Evolutionary conservation across 108 stramenopile genomes (phyloP), one percentile per base, ranked within the genome.

Genomic region (Cyclotella atomus): DNA sequence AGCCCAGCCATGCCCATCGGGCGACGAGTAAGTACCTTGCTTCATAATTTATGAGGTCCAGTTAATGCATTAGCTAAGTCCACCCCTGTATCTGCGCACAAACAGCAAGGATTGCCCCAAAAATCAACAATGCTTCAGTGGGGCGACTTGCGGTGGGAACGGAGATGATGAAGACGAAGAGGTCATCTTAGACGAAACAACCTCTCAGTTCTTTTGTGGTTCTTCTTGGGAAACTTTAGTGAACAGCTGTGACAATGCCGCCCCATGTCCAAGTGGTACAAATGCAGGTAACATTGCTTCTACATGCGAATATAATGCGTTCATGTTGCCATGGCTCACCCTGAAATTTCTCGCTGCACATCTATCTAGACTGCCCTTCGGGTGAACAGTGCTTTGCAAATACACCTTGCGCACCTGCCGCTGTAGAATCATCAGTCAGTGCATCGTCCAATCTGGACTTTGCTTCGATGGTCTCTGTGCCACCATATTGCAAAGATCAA

Each of bases 181-280:
- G 30, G 52, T 43, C 9, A 29, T 8, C 32, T 44, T 57, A 15
- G 70, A 78, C 32, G 65, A 78, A 44, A 53, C 60, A 16, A 43
- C 57, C 35, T 78, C 77, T 3, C 68, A 78, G 55, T 80, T 73
- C 68, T 80, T 75, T 35, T 80, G 79, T 21, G 79, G 79, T 19
- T 21, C 62, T 28, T 64, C 65, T 20, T 81, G 80, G 80, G 60
- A 28, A 20, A 50, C 33, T n/a, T 15, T 77, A 27, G 75, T 71
- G 12, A 52, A 76, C 16, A 65, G 29, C 34, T 81, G 80, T 59
- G 78, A 68, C 19, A 32, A 52, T 21, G 80, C 80, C 19, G 65
- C 63, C 24, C 75, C 80, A 5, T 81, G 80, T 53, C 80, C 80
- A 6, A 71, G 69, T 46, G 80, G 80, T 27, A 47, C 80, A 20